These are phyloP conservation scores for Acanthamoeba sp. DNA, from an alignment of 208 protist species.

Conservation along the genomic window DNA sequence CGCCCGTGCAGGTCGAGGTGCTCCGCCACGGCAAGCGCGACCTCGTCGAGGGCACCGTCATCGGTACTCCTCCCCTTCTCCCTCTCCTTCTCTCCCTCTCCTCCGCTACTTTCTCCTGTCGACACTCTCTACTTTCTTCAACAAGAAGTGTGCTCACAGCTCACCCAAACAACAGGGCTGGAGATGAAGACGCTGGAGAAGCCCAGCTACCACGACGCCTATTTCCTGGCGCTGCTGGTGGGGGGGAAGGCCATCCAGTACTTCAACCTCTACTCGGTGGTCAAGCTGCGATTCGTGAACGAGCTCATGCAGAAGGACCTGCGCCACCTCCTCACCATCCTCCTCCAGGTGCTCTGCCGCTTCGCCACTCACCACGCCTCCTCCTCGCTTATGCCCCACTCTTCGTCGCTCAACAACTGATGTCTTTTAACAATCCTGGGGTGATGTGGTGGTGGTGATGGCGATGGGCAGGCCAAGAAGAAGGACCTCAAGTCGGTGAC, in stretches of 20 bases:
- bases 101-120: too few species aligned
- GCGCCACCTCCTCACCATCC: not conserved
- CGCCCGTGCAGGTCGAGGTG: not conserved
- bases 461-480: not conserved
- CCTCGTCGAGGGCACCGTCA: not conserved
- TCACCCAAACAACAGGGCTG: too few species aligned
- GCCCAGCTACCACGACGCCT: not conserved
- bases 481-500: slow-evolving; percentile 10
- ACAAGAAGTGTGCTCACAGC: too few species aligned
- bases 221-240: slow-evolving; percentile 25
- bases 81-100: too few species aligned
- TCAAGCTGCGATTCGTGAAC: not conserved
- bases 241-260: not conserved
- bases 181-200: not conserved
- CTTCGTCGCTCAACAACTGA: too few species aligned
- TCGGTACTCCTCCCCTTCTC: too few species aligned
- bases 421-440: too few species aligned
- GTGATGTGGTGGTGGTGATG: too few species aligned
- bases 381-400: too few species aligned
- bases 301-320: slow-evolving; percentile 31
- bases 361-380: too few species aligned
- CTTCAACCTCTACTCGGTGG: not conserved
- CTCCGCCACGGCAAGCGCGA: not conserved
- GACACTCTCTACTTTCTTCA: too few species aligned
- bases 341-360: not conserved